Percentiles rank a stretch among this genome's conserved stretches.
Evolutionary conservation across 139 green algal species (phyloP).

Genomic region (Pedinophyceae sp.): DNA sequence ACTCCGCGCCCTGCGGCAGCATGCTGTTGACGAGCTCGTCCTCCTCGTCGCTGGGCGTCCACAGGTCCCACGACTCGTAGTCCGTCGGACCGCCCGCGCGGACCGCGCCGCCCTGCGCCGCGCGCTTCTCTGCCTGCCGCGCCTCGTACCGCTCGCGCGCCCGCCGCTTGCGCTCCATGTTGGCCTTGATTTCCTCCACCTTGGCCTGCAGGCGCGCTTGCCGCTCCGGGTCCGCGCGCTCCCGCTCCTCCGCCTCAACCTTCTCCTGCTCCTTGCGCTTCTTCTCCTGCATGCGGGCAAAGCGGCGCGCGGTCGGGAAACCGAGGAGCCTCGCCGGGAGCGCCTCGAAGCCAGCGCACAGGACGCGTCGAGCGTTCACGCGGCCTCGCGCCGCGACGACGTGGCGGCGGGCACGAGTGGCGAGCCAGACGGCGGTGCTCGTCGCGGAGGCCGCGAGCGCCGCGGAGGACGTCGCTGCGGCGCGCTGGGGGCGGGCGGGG

Average conservation of each 20-base stretch:
- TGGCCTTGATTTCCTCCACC: conserved; percentile 34
- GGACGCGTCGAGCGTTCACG: no score
- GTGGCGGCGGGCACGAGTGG: no score
- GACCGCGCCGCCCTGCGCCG: neutral
- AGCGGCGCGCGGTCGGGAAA: no score
- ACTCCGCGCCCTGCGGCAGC: conserved; percentile 30
- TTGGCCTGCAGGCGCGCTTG: conserved; percentile 21
- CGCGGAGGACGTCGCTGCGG: no score
- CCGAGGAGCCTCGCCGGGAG: no score
- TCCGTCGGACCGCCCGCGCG: conserved; percentile 24
- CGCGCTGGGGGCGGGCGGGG: no score
- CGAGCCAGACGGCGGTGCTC: no score
- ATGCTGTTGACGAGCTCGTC: conserved; percentile 49
- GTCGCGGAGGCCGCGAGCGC: no score
- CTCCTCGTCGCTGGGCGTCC: conserved; percentile 62
- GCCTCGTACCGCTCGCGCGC: conserved; percentile 29
- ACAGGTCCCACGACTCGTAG: conserved; percentile 66
- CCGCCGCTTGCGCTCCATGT: conserved; percentile 24
- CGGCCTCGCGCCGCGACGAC: no score
- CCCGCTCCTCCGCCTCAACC: conserved; percentile 7
- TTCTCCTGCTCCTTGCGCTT: conserved; percentile 10
- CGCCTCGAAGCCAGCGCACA: no score
- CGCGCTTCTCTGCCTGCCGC: conserved; percentile 15
- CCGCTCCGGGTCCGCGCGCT: conserved; percentile 13
- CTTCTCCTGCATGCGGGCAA: conserved; percentile 6